A percentile compares a stretch with the other conserved stretches of the same genome.
Evolutionary conservation across 345 rosid species (phyloP).

Genomic region (Acer negundo): DNA sequence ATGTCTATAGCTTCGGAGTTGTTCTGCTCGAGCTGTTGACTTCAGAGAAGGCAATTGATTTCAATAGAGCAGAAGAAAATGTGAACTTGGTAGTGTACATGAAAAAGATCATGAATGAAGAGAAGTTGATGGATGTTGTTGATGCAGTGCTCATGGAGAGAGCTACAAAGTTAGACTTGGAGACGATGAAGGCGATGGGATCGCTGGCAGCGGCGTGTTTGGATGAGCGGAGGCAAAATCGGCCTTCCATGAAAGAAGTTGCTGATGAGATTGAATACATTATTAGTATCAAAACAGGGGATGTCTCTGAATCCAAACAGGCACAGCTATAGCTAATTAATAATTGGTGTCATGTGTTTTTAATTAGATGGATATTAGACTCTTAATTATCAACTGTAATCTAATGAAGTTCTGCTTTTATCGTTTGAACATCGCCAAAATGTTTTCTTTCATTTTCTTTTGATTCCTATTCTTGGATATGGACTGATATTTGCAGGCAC

Average conservation of each 20-base stretch:
- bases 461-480: not conserved
- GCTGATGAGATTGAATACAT: slow-evolving; percentile 56
- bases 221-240: slow-evolving; percentile 58
- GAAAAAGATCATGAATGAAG: slow-evolving; percentile 40
- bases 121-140: slow-evolving; percentile 38
- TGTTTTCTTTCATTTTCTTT: not conserved
- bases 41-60: slow-evolving; percentile 46
- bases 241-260: slow-evolving; percentile 70
- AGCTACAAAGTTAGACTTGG: slow-evolving; percentile 34
- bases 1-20: slow-evolving; percentile 57
- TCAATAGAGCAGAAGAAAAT: slow-evolving; percentile 38
- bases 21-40: slow-evolving; percentile 55
- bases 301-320: not conserved
- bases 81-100: slow-evolving; percentile 47
- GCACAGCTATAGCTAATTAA: too few relatives aligned
- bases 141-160: slow-evolving; percentile 40
- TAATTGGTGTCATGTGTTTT: not conserved
- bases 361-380: not conserved
- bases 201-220: slow-evolving; percentile 47
- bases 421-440: not conserved
- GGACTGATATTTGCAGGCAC: not conserved
- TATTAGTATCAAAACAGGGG: slow-evolving; percentile 25
- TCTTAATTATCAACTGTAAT: not conserved
- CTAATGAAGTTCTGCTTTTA: not conserved
- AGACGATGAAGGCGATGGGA: slow-evolving; percentile 54